Base-by-base conservation (phyloP, 345 rosid species). In the Sisymbrium irio region DNA sequence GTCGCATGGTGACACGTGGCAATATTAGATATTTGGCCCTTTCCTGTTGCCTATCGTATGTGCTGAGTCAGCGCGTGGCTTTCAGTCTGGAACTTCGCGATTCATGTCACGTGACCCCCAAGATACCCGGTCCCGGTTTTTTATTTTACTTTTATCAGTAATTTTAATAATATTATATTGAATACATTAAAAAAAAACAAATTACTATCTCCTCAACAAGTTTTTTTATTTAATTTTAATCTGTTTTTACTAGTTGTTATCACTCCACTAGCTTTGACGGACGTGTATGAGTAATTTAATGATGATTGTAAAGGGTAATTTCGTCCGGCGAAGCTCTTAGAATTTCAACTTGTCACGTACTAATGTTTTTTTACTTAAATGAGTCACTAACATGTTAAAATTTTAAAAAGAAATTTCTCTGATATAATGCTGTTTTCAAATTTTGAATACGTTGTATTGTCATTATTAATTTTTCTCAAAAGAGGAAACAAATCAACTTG, bases 101-200 rank as follows among this genome's bases (percentile, higher is more conserved):
- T 64, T 53, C 76, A 62, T 58, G 80, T 82, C 94, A 92, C 90
- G 91, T 90, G 96, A 87, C 82, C 72, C 86, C 89, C 95, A 83
- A 85, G 94, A 87, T 87, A 78, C 92, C 88, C 92, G 91, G 89
- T 78, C 56, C 74, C 42, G 72, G 63, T 61, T 69, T 69, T 58
- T 67, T 40, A 46, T 13, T 44, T 68, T 9, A 27, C 11, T 61
- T 66, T 19, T 50, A 41, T 30, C 62, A 11, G 56, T 51, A 18
- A 37, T 20, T 40, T 7, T 19, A 40, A 41, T 32, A 2, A 45
- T 40, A 11, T 22, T 11, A 45, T 27, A 19, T 0, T 11, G 22
- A 22, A n/a, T n/a, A n/a, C n/a, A n/a, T n/a, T 22, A 20, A 42
- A 35, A 3, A 28, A 42, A 4, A 42, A 45, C 14, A 33, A 47